Conservation (phyloP, 2,329 filamentous ascomycete species). For the Penicillium glabrum region DNA sequence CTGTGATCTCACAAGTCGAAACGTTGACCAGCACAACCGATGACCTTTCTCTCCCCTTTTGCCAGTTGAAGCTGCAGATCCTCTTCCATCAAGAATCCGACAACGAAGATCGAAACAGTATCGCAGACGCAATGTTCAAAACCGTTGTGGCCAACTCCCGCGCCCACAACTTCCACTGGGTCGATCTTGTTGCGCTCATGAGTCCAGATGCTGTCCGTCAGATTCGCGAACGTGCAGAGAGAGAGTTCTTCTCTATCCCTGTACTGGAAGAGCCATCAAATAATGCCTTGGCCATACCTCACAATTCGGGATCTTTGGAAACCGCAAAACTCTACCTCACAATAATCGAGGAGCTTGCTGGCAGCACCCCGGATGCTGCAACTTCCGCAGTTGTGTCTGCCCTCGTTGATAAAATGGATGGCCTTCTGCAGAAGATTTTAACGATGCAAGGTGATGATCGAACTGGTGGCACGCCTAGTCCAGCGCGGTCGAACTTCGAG, state of each 20-base stretch:
- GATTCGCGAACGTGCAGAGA: slow-evolving; percentile 44
- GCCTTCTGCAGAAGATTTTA: slow-evolving; percentile 38
- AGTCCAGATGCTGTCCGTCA: slow-evolving; percentile 38
- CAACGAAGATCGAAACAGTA: slow-evolving; percentile 27
- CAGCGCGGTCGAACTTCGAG: slow-evolving; percentile 27
- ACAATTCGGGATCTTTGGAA: slow-evolving; percentile 26
- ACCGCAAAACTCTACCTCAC: slow-evolving; percentile 38
- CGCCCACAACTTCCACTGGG: slow-evolving; percentile 37
- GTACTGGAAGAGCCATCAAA: slow-evolving; percentile 27
- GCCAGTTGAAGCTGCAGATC: slow-evolving; percentile 43
- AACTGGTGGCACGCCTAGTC: slow-evolving; percentile 8
- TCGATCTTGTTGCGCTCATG: slow-evolving; percentile 41
- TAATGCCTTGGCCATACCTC: slow-evolving; percentile 6
- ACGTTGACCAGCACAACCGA: slow-evolving; percentile 37
- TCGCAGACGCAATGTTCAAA: slow-evolving; percentile 43
- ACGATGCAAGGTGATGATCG: slow-evolving; percentile 26
- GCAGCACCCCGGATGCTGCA: slow-evolving; percentile 37
- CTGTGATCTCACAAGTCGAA: slow-evolving; percentile 32
- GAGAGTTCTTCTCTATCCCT: slow-evolving; percentile 38
- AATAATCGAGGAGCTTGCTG: slow-evolving; percentile 40
- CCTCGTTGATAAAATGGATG: slow-evolving; percentile 43
- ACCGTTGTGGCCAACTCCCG: slow-evolving; percentile 38
- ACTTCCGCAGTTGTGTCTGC: slow-evolving; percentile 30
- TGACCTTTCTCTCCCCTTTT: slow-evolving; percentile 45
- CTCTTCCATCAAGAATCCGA: slow-evolving; percentile 35